phyloP scores from a whole-genome alignment of 805 yeast genomes.

The Scheffersomyces stipitis region DNA sequence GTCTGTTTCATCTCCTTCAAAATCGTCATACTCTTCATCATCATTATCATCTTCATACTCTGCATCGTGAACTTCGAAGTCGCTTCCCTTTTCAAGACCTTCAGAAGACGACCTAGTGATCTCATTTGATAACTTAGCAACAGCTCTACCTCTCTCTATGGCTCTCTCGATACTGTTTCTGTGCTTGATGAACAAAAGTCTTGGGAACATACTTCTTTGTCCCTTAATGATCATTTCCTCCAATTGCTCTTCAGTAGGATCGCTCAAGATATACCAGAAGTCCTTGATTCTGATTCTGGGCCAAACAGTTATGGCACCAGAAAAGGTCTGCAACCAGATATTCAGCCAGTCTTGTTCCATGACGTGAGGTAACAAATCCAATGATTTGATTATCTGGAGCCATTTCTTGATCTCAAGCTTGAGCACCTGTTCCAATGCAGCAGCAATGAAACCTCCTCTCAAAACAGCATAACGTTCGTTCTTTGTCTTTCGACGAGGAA shows the following conservation, averaged over 20 bases:
- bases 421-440: constrained; percentile 68
- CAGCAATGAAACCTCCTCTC: constrained; percentile 75
- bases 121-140: constrained; percentile 15
- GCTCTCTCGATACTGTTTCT: constrained; percentile 64
- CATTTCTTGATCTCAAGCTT: constrained; percentile 77
- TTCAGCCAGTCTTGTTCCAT: constrained; percentile 80
- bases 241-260: constrained; percentile 62
- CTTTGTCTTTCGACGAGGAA: constrained; percentile 42
- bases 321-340: constrained; percentile 70
- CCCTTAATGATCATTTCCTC: constrained; percentile 60
- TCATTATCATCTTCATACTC: constrained; percentile 11
- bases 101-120: constrained; percentile 11
- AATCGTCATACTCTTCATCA: constrained; percentile 5
- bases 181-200: constrained; percentile 62
- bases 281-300: constrained; percentile 63
- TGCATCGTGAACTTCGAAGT: constrained; percentile 6
- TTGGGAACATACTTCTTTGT: constrained; percentile 65
- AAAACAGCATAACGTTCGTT: constrained; percentile 40
- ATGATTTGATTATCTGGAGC: constrained; percentile 62
- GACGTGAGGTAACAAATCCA: constrained; percentile 66
- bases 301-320: constrained; percentile 76
- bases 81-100: constrained; percentile 2
- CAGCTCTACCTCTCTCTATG: constrained; percentile 51
- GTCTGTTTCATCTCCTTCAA: constrained; percentile 2
- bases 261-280: constrained; percentile 62